Conservation (phyloP, 2,329 filamentous ascomycete genomes). For the Diaporthe citri region DNA sequence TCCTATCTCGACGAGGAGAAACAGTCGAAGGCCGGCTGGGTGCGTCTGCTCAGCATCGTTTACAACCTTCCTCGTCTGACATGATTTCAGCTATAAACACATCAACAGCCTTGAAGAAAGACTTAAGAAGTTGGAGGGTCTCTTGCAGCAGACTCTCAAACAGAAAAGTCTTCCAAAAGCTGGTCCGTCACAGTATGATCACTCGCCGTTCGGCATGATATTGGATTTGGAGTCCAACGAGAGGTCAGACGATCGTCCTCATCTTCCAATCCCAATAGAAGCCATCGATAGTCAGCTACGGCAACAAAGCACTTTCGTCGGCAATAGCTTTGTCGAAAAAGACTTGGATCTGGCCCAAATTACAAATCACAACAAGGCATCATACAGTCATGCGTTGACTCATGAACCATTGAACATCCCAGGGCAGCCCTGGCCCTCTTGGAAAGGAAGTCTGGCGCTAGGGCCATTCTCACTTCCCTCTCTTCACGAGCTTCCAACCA, state of each 20-base stretch:
- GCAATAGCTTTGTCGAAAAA: not conserved
- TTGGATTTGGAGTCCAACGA: not conserved
- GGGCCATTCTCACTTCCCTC: constrained; percentile 26
- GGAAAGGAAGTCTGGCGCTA: constrained; percentile 2
- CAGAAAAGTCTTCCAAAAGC: not conserved
- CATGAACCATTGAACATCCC: not conserved
- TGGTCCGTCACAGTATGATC: not conserved
- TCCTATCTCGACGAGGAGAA: constrained; percentile 2
- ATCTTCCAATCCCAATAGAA: too few relatives aligned
- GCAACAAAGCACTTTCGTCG: not conserved
- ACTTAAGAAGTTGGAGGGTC: not conserved
- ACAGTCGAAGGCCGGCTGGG: not conserved
- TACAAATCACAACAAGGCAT: too few relatives aligned
- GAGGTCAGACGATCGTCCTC: too few relatives aligned
- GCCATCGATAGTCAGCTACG: not conserved
- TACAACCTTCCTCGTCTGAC: not conserved
- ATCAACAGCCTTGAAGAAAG: constrained; percentile 15
- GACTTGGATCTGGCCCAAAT: not conserved
- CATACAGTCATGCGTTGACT: too few relatives aligned
- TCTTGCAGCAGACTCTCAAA: not conserved
- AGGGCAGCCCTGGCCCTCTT: not conserved
- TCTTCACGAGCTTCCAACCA: constrained; percentile 9
- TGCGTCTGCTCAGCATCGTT: not conserved
- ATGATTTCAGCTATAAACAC: not conserved
- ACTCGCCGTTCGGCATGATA: not conserved